Evolutionary conservation across 1,284 basidiomycete genomes (phyloP).

Genomic region (Ustilago cynodontis): DNA sequence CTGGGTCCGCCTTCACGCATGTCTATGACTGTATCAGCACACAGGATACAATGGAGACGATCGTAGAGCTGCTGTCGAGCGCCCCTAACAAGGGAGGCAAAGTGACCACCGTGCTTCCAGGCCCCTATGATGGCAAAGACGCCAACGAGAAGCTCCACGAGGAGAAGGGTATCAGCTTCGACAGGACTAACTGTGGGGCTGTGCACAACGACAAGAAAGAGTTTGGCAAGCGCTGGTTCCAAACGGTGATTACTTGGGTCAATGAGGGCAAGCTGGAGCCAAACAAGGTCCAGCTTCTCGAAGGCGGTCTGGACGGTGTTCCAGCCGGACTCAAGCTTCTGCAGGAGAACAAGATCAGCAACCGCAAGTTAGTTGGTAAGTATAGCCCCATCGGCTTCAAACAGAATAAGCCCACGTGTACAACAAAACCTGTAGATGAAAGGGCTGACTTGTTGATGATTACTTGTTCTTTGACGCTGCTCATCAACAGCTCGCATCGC

Average conservation of each 20-base stretch:
- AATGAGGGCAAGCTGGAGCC: slow-evolving; percentile 59
- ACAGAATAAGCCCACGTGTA: neutral
- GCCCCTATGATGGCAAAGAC: slow-evolving; percentile 18
- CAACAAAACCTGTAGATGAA: neutral
- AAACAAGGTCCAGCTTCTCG: slow-evolving; percentile 52
- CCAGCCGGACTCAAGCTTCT: slow-evolving; percentile 52
- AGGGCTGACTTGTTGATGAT: too few relatives aligned
- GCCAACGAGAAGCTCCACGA: slow-evolving; percentile 15
- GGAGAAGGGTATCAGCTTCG: slow-evolving; percentile 15
- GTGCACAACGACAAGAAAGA: slow-evolving; percentile 40
- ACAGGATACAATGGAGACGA: slow-evolving; percentile 40
- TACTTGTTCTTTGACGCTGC: neutral
- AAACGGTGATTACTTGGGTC: slow-evolving; percentile 49
- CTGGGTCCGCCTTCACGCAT: slow-evolving; percentile 38
- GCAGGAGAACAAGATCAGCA: slow-evolving; percentile 59
- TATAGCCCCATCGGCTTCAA: neutral
- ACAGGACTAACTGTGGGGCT: slow-evolving; percentile 14
- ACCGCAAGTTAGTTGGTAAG: slow-evolving; percentile 70
- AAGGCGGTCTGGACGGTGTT: slow-evolving; percentile 54
- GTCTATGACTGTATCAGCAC: slow-evolving; percentile 62
- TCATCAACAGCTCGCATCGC: slow-evolving; percentile 24
- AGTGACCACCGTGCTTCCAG: slow-evolving; percentile 16
- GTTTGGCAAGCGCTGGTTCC: slow-evolving; percentile 59
- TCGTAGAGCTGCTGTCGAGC: slow-evolving; percentile 46
- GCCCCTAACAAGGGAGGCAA: slow-evolving; percentile 23